Evolutionary conservation across 176 grass and related monocot genomes (phyloP), one percentile per base, ranked within the genome.

Genomic region (Eragrostis nindensis): DNA sequence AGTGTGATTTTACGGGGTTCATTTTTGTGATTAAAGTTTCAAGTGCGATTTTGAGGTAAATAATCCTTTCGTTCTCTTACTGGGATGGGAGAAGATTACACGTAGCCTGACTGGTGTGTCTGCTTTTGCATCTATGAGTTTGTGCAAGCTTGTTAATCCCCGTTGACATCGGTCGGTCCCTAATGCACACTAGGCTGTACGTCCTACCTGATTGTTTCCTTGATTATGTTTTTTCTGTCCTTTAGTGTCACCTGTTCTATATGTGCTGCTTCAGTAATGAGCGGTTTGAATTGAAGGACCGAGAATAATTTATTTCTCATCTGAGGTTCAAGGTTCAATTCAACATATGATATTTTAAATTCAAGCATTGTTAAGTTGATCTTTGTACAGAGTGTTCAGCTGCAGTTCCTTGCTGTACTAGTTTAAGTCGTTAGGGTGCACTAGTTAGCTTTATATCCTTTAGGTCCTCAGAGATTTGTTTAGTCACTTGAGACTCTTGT

Each of bases 181-280:
- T 36, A 36, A 36, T 36, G 32, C 32, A 36, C 18, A 69, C 66
- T 59, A 3, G 0, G 11, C 8, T 19, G 1, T 19, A 21, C 1
- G 16, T 42, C 78, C 48, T 78, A 42, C 60, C 71, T 61, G 13
- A 79, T 32, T 32, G 38, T 15, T 79, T 71, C 25, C 17, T 79
- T 79, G 65, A 55, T 62, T 75, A 16, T 53, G 56, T 21, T 68
- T 18, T 59, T 53, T 53, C 74, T 11, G 45, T 82, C 44, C 12
- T 77, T 76, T 70, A 7, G n/a, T n/a, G 54, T 83, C 17, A 6
- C 22, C 25, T 3, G 21, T 44, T 43, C 9, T 1, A 4, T 26
- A 3, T 10, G 32, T 82, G 15, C 32, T 63, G 57, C 64, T 36
- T 36, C 44, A 54, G 26, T 82, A 13, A 69, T 69, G 10, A 44